These are phyloP conservation scores for Parastagonospora nodorum DNA, from an alignment of 2,329 filamentous ascomycete genomes.

Conservation along the genomic window DNA sequence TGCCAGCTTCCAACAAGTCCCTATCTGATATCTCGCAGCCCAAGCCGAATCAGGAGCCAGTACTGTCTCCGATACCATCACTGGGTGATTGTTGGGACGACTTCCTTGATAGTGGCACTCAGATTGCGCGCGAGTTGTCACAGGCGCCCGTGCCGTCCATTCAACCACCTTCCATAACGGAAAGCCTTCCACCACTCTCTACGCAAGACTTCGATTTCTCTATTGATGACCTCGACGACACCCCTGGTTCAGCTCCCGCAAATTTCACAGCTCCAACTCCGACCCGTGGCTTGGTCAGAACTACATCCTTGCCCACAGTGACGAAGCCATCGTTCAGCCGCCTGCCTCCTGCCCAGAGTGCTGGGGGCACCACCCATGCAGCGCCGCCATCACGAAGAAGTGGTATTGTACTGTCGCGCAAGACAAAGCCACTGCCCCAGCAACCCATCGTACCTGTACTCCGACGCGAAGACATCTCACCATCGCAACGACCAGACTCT, in stretches of 20 bases:
- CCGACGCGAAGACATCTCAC: neutral
- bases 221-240: slow-evolving; percentile 47
- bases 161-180: neutral
- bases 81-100: slow-evolving; percentile 41
- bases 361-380: neutral
- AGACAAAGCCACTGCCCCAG: neutral
- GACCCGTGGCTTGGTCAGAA: neutral
- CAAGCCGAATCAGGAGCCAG: neutral
- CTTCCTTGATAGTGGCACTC: slow-evolving; percentile 53
- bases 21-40: neutral
- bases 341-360: neutral
- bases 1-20: slow-evolving; percentile 28
- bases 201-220: slow-evolving; percentile 49
- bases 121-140: slow-evolving; percentile 52
- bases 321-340: too few relatives aligned
- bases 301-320: neutral
- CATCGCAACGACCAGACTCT: slow-evolving; percentile 3
- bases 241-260: neutral
- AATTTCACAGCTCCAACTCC: neutral
- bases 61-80: neutral
- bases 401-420: neutral
- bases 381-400: neutral
- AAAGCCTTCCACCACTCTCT: slow-evolving; percentile 38
- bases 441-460: neutral
- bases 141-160: too few relatives aligned